phyloP scores from a whole-genome alignment of 2,329 filamentous ascomycete genomes.

The Ascochyta lentis region DNA sequence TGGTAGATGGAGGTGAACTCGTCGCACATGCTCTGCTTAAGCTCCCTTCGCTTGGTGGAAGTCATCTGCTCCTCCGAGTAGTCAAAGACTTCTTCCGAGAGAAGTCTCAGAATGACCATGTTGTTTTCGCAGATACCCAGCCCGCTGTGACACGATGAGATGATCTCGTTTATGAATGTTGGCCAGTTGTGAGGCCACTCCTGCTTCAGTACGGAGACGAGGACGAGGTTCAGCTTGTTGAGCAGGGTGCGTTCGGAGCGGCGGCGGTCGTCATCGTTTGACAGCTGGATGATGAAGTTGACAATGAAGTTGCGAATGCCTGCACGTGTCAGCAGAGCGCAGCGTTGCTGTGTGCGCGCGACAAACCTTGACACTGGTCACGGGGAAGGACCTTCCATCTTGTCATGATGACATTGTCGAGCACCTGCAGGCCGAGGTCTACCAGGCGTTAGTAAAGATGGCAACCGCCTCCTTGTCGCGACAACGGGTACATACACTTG shows the following conservation, averaged over 20 bases:
- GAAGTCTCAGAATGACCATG: slow-evolving; percentile 94
- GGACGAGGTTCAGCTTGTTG: slow-evolving; percentile 97
- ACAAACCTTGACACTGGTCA: slow-evolving; percentile 88
- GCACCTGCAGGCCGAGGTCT: slow-evolving; percentile 94
- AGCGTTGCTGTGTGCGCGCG: not conserved
- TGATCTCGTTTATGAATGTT: slow-evolving; percentile 99
- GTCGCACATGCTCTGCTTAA: slow-evolving; percentile 98
- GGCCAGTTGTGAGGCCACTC: slow-evolving; percentile 99
- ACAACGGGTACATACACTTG: slow-evolving; percentile 72
- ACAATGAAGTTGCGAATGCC: slow-evolving; percentile 99
- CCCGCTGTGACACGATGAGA: slow-evolving; percentile 92
- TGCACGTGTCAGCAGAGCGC: slow-evolving; percentile 47
- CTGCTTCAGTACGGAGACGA: slow-evolving; percentile 97
- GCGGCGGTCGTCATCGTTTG: slow-evolving; percentile 85
- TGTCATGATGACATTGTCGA: slow-evolving; percentile 98
- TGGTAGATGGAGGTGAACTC: slow-evolving; percentile 99
- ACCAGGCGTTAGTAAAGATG: slow-evolving; percentile 42
- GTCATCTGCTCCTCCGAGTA: slow-evolving; percentile 99
- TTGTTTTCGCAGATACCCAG: slow-evolving; percentile 99
- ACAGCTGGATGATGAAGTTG: slow-evolving; percentile 96
- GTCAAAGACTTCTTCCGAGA: slow-evolving; percentile 98
- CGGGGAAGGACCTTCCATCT: slow-evolving; percentile 97
- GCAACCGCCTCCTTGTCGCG: slow-evolving; percentile 25
- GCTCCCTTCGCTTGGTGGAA: slow-evolving; percentile 92
- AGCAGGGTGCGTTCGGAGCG: slow-evolving; percentile 85